A percentile compares a stretch with the other conserved stretches of the same genome.
Evolutionary conservation across 495 filamentous ascomycete genomes (phyloP).

Genomic region (Trichoderma virens): DNA sequence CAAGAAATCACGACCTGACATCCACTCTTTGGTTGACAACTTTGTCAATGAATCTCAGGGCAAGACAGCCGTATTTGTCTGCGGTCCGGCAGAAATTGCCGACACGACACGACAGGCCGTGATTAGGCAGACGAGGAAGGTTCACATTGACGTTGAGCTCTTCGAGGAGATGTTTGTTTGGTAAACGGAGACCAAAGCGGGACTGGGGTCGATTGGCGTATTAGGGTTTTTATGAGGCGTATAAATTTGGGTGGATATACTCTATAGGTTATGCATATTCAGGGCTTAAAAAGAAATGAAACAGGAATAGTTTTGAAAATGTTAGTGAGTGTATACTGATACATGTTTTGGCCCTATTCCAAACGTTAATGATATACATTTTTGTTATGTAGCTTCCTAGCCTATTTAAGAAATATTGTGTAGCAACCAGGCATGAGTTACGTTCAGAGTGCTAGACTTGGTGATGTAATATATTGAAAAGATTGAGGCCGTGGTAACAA

Average conservation of each 20-base stretch:
- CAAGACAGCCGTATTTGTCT: neutral
- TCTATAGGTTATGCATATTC: neutral
- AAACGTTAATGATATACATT: too few species aligned
- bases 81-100: neutral
- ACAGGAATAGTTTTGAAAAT: neutral
- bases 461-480: too few species aligned
- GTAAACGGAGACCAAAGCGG: neutral
- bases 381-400: too few species aligned
- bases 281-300: neutral
- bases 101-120: neutral
- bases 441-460: too few species aligned
- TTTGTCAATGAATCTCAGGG: neutral
- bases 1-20: neutral
- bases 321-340: too few species aligned
- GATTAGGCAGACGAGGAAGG: neutral
- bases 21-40: neutral
- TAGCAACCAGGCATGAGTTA: too few species aligned
- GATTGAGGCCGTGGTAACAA: too few species aligned
- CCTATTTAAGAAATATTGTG: too few species aligned
- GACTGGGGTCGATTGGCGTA: neutral
- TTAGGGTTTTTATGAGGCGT: neutral
- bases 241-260: neutral
- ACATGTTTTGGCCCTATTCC: too few species aligned
- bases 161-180: conserved; percentile 7
- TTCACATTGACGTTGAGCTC: conserved; percentile 1